phyloP scores from a whole-genome alignment of 2,329 filamentous ascomycete species.

The Claviceps monticola region DNA sequence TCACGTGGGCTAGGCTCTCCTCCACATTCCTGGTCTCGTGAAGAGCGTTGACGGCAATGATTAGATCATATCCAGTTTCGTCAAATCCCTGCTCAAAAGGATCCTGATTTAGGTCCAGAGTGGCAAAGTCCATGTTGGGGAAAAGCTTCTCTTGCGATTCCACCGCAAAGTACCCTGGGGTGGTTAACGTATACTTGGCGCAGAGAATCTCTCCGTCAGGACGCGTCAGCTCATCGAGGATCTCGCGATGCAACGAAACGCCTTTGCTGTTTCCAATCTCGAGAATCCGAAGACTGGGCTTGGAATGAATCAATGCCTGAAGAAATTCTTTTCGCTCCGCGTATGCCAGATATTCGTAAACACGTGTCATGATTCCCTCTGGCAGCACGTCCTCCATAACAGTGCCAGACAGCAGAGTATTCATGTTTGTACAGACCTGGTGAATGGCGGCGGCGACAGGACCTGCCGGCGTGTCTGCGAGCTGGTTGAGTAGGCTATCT shows the following conservation, averaged over 20 bases:
- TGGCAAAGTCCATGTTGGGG: not conserved
- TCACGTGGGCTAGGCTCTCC: not conserved
- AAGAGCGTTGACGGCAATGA: not conserved
- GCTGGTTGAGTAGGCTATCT: not conserved
- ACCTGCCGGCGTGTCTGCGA: not conserved
- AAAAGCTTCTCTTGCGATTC: not conserved
- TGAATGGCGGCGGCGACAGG: not conserved
- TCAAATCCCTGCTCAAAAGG: not conserved
- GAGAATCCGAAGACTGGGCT: not conserved
- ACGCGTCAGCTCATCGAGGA: not conserved
- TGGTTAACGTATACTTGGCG: not conserved
- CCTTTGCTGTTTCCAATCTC: not conserved
- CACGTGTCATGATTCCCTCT: not conserved
- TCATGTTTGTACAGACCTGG: not conserved
- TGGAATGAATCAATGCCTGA: not conserved
- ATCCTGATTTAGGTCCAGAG: not conserved
- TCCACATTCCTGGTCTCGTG: not conserved
- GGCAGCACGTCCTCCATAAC: not conserved
- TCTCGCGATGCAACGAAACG: not conserved
- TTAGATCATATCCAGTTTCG: not conserved
- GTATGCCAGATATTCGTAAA: not conserved
- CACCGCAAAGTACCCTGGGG: not conserved
- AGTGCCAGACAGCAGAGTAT: not conserved
- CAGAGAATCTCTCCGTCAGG: not conserved
- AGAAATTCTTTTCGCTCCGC: not conserved